Base-by-base conservation (phyloP, 768 basidiomycete species). In the Candolleomyces aberdarensis region DNA sequence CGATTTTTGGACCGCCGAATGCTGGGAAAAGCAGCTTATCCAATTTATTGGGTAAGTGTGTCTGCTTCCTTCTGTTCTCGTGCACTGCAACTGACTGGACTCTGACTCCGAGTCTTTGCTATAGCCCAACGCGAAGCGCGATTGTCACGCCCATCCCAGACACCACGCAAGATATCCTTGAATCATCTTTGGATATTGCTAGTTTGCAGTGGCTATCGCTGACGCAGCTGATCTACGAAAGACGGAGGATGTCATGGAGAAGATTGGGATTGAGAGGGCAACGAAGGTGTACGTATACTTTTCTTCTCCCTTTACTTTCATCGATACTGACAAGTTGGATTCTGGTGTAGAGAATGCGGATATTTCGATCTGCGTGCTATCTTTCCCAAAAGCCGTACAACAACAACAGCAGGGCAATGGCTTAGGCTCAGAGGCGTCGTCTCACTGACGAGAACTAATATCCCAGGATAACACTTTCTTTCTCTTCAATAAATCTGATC, bases 1-100 rank as follows among this genome's bases (percentile, higher is more conserved):
- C 91, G 14, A 95, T 97, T 43, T 94, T 95, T 67, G 94, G 94
- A 0, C 92, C 94, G 22, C 92, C 95, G 0, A 97, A 97, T 66
- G 93, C 90, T 1, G 95, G 94, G n/a, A 97, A 96, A 75, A 94
- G 92, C 68, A 92, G 88, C 67, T 71, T 94, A n/a, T 79, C 94
- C 50, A 96, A 96, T 67, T 93, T 87, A 70, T 77, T 96, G 13
- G 91, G 94, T 88, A 65, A 13, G 78, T 65, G 1, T 74, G 20
- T n/a, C 39, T 8, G 54, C 11, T 26, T 52, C 20, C 19, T 55
- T 46, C 41, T 46, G 58, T 56, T 54, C 52, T 20, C 26, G 1
- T 26, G 26, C 26, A 3, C 26, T 41, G 31, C 39, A 11, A 50
- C 51, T 48, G 39, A 11, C 22, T 10, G 19, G 19, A 20, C 15